These are phyloP conservation scores for Stachybotrys chlorohalonatus DNA, from an alignment of 2,329 filamentous ascomycete genomes.

Conservation along the genomic window DNA sequence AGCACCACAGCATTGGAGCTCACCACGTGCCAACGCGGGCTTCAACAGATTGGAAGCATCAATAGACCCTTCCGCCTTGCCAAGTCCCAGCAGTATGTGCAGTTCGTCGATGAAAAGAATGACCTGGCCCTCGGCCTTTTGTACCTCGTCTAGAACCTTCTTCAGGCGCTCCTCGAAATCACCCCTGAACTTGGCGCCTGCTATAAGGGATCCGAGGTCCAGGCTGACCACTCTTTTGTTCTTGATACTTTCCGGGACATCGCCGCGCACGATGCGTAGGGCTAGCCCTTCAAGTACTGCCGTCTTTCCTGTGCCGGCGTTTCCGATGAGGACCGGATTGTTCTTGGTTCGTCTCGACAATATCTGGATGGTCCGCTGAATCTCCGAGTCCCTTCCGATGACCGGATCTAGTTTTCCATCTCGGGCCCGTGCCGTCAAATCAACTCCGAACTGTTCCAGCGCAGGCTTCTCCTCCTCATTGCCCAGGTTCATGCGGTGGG, in stretches of 20 bases:
- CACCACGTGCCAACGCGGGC: constrained; percentile 83
- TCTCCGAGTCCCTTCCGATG: constrained; percentile 85
- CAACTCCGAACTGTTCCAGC: constrained; percentile 82
- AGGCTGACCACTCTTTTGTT: constrained; percentile 83
- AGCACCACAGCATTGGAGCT: constrained; percentile 90
- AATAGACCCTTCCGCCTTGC: constrained; percentile 92
- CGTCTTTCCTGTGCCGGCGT: constrained; percentile 87
- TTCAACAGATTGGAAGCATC: constrained; percentile 94
- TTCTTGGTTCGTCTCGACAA: constrained; percentile 91
- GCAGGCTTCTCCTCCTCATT: constrained; percentile 72
- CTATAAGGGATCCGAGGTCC: constrained; percentile 87
- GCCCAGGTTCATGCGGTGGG: constrained; percentile 85
- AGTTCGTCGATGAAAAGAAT: constrained; percentile 95
- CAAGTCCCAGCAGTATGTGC: constrained; percentile 82
- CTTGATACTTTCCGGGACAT: constrained; percentile 93
- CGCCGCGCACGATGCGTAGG: constrained; percentile 79
- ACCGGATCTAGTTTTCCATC: constrained; percentile 92
- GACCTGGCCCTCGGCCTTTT: constrained; percentile 78
- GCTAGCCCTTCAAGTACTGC: constrained; percentile 87
- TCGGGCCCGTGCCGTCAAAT: constrained; percentile 76
- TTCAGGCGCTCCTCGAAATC: constrained; percentile 95
- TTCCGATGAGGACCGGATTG: constrained; percentile 89
- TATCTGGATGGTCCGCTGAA: constrained; percentile 90
- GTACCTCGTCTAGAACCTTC: constrained; percentile 81
- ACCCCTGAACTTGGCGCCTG: constrained; percentile 88